Evolutionary conservation across 2,329 filamentous ascomycete genomes (phyloP).

Genomic region (Diaporthe nobilis): DNA sequence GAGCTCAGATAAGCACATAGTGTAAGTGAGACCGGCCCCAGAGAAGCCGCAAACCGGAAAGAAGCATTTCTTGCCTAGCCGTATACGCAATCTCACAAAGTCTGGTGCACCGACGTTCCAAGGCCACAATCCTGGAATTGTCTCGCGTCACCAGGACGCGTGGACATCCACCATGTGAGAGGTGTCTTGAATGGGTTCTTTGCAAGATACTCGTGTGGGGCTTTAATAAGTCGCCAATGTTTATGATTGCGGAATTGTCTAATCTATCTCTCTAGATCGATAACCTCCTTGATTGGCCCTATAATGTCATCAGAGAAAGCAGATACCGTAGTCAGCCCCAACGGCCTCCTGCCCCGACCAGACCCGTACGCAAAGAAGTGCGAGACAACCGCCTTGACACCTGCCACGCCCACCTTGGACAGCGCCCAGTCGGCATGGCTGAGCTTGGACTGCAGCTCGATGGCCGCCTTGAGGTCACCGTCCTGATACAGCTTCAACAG

Average conservation of each 20-base stretch:
- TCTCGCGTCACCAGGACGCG: background rate
- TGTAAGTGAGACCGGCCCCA: background rate
- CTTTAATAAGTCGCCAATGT: rapidly evolving
- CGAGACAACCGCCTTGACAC: constrained; percentile 48
- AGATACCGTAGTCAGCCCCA: constrained; percentile 39
- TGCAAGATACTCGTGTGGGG: background rate
- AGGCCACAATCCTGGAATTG: too few species aligned
- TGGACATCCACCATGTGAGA: background rate
- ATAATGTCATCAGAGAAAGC: background rate
- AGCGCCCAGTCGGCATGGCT: constrained; percentile 50
- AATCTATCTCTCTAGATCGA: background rate
- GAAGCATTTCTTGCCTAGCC: background rate
- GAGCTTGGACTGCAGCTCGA: constrained; percentile 53
- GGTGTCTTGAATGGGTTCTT: background rate
- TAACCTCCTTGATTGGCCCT: background rate
- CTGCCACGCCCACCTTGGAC: constrained; percentile 49
- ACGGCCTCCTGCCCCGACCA: constrained; percentile 46
- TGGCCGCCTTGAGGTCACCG: constrained; percentile 52
- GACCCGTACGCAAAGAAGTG: constrained; percentile 45
- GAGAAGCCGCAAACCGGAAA: background rate
- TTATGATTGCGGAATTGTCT: background rate
- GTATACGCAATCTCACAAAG: background rate
- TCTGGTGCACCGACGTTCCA: background rate
- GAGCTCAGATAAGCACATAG: background rate
- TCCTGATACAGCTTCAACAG: constrained; percentile 53